A percentile compares a stretch with the other conserved stretches of the same genome.
Conservation (phyloP, 257 asterid species). For the Euphrasia confusa region DNA sequence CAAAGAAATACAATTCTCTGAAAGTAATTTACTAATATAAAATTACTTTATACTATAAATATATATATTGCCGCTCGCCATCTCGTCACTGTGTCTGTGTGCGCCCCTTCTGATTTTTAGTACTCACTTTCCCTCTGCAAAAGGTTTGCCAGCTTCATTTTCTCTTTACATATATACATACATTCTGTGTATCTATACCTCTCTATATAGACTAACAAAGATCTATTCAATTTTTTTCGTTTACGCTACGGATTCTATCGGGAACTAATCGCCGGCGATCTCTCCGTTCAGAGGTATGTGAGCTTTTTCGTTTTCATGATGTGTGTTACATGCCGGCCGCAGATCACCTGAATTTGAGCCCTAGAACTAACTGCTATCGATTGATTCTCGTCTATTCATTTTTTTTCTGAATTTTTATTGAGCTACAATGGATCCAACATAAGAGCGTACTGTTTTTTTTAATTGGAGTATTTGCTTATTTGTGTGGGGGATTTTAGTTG, state of each 20-base stretch:
- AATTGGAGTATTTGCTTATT: not conserved
- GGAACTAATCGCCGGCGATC: conserved; percentile 34
- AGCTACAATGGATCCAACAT: conserved; percentile 12
- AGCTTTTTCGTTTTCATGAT: conserved; percentile 13
- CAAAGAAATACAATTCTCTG: too few relatives aligned
- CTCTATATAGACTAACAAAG: not conserved
- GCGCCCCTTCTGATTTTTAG: conserved; percentile 21
- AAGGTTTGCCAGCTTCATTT: conserved; percentile 35
- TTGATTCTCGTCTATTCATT: not conserved
- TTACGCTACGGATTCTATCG: conserved; percentile 16
- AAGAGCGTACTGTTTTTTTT: conserved; percentile 11
- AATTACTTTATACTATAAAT: not conserved
- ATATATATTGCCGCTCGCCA: conserved; percentile 25
- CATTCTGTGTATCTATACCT: conserved; percentile 8
- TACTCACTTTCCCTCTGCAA: conserved; percentile 25
- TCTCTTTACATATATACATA: conserved; percentile 13
- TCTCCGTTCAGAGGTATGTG: conserved; percentile 31
- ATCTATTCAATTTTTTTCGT: not conserved
- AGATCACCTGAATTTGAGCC: conserved; percentile 36
- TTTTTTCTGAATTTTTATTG: not conserved
- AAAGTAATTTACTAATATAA: too few relatives aligned
- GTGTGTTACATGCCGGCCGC: conserved; percentile 20
- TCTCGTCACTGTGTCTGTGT: conserved; percentile 7
- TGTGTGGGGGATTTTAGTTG: not conserved
- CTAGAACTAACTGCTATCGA: conserved; percentile 19